Conservation (phyloP, 805 yeast species). For the Candida corydali region DNA sequence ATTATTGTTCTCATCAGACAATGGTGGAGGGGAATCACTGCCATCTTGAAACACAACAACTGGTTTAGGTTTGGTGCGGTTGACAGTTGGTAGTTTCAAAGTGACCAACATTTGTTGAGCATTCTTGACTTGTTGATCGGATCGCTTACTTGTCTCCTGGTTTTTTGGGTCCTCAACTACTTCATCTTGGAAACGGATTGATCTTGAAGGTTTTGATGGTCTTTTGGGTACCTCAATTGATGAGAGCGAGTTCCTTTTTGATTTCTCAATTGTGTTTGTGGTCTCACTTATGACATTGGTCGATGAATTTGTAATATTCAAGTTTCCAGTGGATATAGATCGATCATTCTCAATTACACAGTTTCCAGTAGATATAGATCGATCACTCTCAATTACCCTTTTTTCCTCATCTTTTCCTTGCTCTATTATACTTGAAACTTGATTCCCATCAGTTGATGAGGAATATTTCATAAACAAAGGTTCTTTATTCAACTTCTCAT, state of each 20-base stretch:
- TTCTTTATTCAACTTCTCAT: not conserved
- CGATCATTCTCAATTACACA: not conserved
- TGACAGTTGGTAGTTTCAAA: conserved; percentile 2
- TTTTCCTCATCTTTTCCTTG: conserved; percentile 1
- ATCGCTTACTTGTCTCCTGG: not conserved
- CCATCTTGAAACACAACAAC: not conserved
- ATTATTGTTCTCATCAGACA: conserved; percentile 9
- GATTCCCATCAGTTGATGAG: not conserved
- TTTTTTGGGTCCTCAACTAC: not conserved
- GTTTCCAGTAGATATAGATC: not conserved
- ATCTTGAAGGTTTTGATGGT: no score
- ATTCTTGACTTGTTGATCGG: no score
- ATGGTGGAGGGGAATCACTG: not conserved
- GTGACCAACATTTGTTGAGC: not conserved
- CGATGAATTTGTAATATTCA: not conserved
- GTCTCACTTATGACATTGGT: not conserved
- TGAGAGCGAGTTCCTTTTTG: not conserved
- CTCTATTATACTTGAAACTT: conserved; percentile 4
- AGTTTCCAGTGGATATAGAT: not conserved
- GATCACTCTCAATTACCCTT: not conserved
- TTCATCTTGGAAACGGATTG: no score
- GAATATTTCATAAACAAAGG: no score
- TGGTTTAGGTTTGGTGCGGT: not conserved
- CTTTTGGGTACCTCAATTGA: not conserved
- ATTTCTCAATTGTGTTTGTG: not conserved